These are phyloP conservation scores for Cruciata laevipes DNA, from an alignment of 257 asterid species.

Conservation along the genomic window DNA sequence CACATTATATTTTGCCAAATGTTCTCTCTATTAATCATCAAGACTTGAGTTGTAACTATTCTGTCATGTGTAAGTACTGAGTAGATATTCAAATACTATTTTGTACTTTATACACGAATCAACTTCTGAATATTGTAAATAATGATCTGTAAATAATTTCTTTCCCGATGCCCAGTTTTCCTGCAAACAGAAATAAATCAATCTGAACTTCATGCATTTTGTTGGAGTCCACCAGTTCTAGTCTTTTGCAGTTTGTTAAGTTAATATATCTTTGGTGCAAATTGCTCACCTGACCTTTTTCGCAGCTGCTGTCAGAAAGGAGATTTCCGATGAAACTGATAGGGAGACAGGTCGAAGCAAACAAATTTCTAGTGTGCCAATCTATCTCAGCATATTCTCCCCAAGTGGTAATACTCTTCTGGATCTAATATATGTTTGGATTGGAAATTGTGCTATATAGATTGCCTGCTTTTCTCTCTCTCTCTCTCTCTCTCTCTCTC, in stretches of 20 bases:
- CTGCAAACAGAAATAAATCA: not conserved
- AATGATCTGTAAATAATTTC: not conserved
- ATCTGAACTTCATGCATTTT: not conserved
- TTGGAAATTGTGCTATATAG: not conserved
- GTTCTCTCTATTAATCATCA: not conserved
- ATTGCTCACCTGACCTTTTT: conserved; percentile 13
- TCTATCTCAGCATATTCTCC: conserved; percentile 88
- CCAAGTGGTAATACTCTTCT: conserved; percentile 47
- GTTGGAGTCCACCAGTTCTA: not conserved
- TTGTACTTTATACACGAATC: not conserved
- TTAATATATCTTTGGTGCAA: conserved; percentile 8
- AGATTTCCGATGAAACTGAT: conserved; percentile 92
- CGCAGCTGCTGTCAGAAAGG: conserved; percentile 92
- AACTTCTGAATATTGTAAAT: not conserved
- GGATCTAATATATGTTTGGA: not conserved
- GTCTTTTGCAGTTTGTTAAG: not conserved
- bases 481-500: no score
- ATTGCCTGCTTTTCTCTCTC: no score
- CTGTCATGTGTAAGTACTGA: no score
- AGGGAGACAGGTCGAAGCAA: conserved; percentile 86
- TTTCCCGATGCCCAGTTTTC: no score
- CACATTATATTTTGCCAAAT: not conserved
- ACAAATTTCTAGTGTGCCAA: conserved; percentile 85
- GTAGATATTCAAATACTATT: not conserved
- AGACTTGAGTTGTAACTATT: not conserved